Percentiles rank a stretch among this genome's conserved stretches.
These are phyloP conservation scores for Proliferodiscus dingleyae DNA, from an alignment of 2,329 filamentous ascomycete genomes.

Conservation along the genomic window DNA sequence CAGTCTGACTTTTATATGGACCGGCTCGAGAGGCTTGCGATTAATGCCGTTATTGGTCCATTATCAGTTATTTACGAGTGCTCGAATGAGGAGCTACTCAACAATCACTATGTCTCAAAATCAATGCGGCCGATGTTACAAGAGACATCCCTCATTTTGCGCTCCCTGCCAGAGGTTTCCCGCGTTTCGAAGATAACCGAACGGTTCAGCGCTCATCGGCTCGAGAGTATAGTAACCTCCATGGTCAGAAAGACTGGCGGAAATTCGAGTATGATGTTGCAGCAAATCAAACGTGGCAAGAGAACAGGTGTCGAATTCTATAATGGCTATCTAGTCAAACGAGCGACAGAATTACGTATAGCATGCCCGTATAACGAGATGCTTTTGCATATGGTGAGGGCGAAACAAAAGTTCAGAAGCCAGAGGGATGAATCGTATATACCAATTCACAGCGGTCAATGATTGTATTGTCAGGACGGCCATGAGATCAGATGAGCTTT, in stretches of 20 bases:
- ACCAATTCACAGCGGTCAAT: constrained; percentile 17
- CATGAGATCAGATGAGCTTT: not conserved
- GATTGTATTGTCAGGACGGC: not conserved
- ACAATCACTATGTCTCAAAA: constrained; percentile 59
- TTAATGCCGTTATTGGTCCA: constrained; percentile 74
- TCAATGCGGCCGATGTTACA: constrained; percentile 66
- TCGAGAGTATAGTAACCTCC: constrained; percentile 54
- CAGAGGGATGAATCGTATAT: constrained; percentile 26
- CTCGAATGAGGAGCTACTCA: constrained; percentile 65
- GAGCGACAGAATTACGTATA: constrained; percentile 70
- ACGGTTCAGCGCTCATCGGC: constrained; percentile 55
- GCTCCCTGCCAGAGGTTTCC: constrained; percentile 67
- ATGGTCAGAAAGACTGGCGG: constrained; percentile 50
- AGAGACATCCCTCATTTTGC: constrained; percentile 71
- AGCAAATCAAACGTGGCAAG: constrained; percentile 55
- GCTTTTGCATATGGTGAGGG: constrained; percentile 68
- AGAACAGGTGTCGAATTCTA: constrained; percentile 76
- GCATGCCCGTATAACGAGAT: constrained; percentile 67
- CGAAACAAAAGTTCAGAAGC: constrained; percentile 45
- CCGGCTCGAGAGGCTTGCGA: constrained; percentile 75
- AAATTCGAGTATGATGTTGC: constrained; percentile 56
- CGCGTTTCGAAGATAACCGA: constrained; percentile 47
- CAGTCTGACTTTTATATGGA: constrained; percentile 60
- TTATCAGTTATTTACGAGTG: constrained; percentile 75
- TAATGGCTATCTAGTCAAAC: constrained; percentile 79